Base-by-base conservation (phyloP, 2,329 filamentous ascomycete genomes). In the Trichothecium roseum region DNA sequence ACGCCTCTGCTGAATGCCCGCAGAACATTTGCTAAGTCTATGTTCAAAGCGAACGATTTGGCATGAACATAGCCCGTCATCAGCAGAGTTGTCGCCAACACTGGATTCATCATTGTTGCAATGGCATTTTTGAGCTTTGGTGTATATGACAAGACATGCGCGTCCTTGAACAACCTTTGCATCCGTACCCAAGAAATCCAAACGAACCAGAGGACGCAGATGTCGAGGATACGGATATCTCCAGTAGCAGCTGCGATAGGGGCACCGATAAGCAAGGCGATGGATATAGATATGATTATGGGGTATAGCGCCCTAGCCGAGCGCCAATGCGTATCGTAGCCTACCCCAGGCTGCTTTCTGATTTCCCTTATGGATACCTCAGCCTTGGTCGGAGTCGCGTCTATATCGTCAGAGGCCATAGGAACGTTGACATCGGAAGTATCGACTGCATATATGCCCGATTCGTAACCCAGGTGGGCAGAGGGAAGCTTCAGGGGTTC, bases 51-150 rank as follows among this genome's bases (percentile, higher is more conserved):
- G n/a, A 44, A 44, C 1, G 58, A 50, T 34, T 66, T 68, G 36
- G 52, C 43, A 3, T 59, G 51, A 2, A 57, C 55, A 45, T 69
- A 72, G 18, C 52, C 60, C 18, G 60, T 59, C 51, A 66, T 60
- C 24, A 53, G 42, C 6, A 69, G 51, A 0, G 65, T 66, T 2
- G 63, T 67, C 38, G 62, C 51, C 10, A 72, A 54, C 1, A 72
- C 67, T 0, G 68, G 59, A 36, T 72, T 71, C 40, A 64, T 55
- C 3, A 63, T 42, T 1, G 63, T 66, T 2, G 56, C 51, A 3
- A 66, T 34, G 3, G 56, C 37, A 33, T 49, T 49, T 34, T 53
- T 53, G 36, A 50, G 36, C 6, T 46, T 45, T 2, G 39, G 37
- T 1, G 40, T 35, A 2, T 30, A 12, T 0, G 13, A 27, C 5